phyloP scores from a whole-genome alignment of 2,329 filamentous ascomycete species.

The Botrytis cinerea region DNA sequence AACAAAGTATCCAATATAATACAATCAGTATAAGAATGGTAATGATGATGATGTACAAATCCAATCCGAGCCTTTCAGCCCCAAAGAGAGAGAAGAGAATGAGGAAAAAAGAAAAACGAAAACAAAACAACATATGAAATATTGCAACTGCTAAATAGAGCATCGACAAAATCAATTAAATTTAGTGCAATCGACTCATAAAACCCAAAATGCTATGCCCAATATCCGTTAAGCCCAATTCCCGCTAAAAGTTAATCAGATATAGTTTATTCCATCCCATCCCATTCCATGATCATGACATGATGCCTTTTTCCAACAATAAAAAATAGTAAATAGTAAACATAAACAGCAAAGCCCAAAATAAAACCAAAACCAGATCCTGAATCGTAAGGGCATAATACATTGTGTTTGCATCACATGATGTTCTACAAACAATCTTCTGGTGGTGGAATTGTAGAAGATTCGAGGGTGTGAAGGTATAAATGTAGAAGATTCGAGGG shows the following conservation, averaged over 20 bases:
- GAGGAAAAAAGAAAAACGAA: neutral
- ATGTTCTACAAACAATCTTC: neutral
- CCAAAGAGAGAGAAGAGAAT: neutral
- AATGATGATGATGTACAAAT: neutral
- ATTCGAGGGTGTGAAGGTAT: neutral
- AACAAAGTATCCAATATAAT: neutral
- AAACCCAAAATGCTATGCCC: neutral
- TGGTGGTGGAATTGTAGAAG: neutral
- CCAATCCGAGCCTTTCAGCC: neutral
- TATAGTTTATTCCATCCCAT: neutral
- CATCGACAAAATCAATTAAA: neutral
- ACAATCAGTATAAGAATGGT: neutral
- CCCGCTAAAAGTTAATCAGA: neutral
- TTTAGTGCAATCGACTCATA: neutral
- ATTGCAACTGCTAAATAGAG: neutral
- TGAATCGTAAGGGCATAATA: neutral
- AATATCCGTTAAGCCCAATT: neutral
- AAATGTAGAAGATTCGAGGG: neutral
- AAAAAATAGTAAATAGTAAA: neutral
- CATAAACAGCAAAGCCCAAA: neutral
- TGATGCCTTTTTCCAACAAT: neutral
- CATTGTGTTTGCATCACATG: neutral
- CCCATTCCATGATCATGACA: neutral
- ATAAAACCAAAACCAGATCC: neutral
- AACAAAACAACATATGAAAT: neutral